Conservation (phyloP, 2,329 filamentous ascomycete genomes). For the Cucurbitaria berberidis region DNA sequence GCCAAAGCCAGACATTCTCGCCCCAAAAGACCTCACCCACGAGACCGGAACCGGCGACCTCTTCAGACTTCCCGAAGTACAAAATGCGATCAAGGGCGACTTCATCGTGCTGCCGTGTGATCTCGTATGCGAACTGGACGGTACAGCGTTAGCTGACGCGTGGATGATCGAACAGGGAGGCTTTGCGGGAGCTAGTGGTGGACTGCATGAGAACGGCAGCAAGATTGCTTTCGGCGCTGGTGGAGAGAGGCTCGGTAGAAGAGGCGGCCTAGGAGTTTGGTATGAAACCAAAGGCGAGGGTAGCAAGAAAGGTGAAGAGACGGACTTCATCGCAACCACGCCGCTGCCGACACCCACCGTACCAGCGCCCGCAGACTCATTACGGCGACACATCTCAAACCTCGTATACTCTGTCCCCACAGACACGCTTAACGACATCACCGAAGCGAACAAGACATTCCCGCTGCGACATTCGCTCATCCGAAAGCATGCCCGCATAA, state of each 20-base stretch:
- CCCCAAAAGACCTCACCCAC: constrained; percentile 76
- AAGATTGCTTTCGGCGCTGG: constrained; percentile 57
- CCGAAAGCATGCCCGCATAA: constrained; percentile 74
- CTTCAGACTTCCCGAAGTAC: constrained; percentile 81
- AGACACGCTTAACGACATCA: constrained; percentile 84
- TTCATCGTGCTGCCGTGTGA: constrained; percentile 94
- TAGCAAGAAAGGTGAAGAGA: constrained; percentile 86
- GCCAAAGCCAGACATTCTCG: constrained; percentile 75
- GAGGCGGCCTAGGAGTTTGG: constrained; percentile 87
- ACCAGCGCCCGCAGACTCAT: constrained; percentile 66
- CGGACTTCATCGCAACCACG: constrained; percentile 85
- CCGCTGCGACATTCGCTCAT: constrained; percentile 79
- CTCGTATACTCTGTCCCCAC: constrained; percentile 87
- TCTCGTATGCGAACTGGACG: constrained; percentile 86
- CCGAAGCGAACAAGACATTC: constrained; percentile 74
- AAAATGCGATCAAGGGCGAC: constrained; percentile 77
- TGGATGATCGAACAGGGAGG: constrained; percentile 89
- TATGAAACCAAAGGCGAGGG: constrained; percentile 83
- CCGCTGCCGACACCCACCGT: constrained; percentile 66
- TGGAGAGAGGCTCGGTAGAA: constrained; percentile 64
- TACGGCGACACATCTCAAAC: constrained; percentile 73
- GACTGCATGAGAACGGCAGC: constrained; percentile 49
- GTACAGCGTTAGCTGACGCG: constrained; percentile 80
- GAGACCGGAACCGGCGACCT: constrained; percentile 91
- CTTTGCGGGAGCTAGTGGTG: constrained; percentile 65